phyloP scores from a whole-genome alignment of 805 yeast genomes.

The Grigorovia transvaalensis region DNA sequence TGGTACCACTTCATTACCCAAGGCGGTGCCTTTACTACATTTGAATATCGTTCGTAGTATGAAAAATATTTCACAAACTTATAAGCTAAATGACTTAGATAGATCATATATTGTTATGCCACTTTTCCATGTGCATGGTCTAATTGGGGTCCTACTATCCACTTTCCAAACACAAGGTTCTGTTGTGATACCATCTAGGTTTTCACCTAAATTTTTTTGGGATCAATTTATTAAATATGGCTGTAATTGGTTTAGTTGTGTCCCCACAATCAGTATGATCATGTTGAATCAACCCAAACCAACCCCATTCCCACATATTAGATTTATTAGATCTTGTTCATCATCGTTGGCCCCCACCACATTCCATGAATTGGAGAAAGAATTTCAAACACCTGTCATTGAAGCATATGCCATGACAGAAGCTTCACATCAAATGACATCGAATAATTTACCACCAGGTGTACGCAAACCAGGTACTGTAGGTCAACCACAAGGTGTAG shows the following conservation, averaged over 20 bases:
- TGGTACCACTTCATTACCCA: conserved; percentile 71
- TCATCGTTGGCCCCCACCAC: conserved; percentile 60
- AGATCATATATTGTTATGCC: conserved; percentile 64
- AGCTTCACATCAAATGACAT: conserved; percentile 72
- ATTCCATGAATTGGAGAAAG: conserved; percentile 44
- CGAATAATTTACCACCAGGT: conserved; percentile 58
- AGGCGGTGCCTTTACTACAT: conserved; percentile 64
- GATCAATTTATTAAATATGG: conserved; percentile 37
- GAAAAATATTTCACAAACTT: conserved; percentile 48
- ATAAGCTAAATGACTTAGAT: conserved; percentile 40
- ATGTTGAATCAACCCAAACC: conserved; percentile 46
- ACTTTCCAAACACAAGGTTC: conserved; percentile 52
- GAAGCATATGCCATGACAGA: conserved; percentile 80
- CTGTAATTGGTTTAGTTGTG: conserved; percentile 69
- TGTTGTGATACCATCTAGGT: conserved; percentile 50
- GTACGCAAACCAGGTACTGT: conserved; percentile 61
- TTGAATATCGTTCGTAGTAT: conserved; percentile 51
- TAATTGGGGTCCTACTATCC: conserved; percentile 54
- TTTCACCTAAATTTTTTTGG: conserved; percentile 57
- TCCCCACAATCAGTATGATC: conserved; percentile 67
- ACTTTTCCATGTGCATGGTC: conserved; percentile 66
- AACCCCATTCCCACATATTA: conserved; percentile 38
- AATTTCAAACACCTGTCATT: conserved; percentile 55
- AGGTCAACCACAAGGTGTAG: conserved; percentile 63
- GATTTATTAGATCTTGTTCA: conserved; percentile 66